phyloP scores from a whole-genome alignment of 495 filamentous ascomycete species.

The Talaromyces ruber region DNA sequence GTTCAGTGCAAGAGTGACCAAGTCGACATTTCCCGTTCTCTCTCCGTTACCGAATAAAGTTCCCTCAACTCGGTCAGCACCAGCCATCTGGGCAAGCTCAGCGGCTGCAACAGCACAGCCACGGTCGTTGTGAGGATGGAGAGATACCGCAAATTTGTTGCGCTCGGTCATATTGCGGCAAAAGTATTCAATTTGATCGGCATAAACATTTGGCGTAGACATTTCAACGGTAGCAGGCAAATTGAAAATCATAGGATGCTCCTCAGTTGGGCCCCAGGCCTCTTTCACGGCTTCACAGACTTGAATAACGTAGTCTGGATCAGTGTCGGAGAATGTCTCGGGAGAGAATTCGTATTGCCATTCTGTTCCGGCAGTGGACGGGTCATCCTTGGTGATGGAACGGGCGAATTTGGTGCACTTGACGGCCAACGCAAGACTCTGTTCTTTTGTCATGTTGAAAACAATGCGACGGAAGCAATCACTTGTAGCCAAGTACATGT shows the following conservation, averaged over 20 bases:
- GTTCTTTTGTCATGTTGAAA: slow-evolving; percentile 75
- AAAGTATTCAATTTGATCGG: slow-evolving; percentile 96
- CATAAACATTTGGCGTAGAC: slow-evolving; percentile 92
- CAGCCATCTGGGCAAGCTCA: slow-evolving; percentile 95
- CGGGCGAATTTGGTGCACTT: slow-evolving; percentile 79
- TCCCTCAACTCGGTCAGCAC: slow-evolving; percentile 89
- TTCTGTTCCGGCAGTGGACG: slow-evolving; percentile 58
- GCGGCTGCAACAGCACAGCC: slow-evolving; percentile 85
- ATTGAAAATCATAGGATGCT: slow-evolving; percentile 94
- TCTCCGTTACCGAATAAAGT: slow-evolving; percentile 96
- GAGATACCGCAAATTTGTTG: slow-evolving; percentile 71
- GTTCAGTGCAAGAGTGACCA: slow-evolving; percentile 90
- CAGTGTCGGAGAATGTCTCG: slow-evolving; percentile 91
- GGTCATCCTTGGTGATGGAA: slow-evolving; percentile 92
- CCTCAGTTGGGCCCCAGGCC: slow-evolving; percentile 79
- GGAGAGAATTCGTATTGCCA: slow-evolving; percentile 97
- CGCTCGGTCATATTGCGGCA: slow-evolving; percentile 71
- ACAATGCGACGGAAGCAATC: slow-evolving; percentile 86
- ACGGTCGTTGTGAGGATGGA: slow-evolving; percentile 92
- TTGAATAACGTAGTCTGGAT: slow-evolving; percentile 71
- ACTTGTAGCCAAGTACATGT: slow-evolving; percentile 94
- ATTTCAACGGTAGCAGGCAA: slow-evolving; percentile 95
- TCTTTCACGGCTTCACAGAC: slow-evolving; percentile 93
- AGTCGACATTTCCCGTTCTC: slow-evolving; percentile 90
- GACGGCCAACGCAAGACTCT: slow-evolving; percentile 77